Conservation (phyloP, 352 stramenopile genomes). For the Bremia lactucae region DNA sequence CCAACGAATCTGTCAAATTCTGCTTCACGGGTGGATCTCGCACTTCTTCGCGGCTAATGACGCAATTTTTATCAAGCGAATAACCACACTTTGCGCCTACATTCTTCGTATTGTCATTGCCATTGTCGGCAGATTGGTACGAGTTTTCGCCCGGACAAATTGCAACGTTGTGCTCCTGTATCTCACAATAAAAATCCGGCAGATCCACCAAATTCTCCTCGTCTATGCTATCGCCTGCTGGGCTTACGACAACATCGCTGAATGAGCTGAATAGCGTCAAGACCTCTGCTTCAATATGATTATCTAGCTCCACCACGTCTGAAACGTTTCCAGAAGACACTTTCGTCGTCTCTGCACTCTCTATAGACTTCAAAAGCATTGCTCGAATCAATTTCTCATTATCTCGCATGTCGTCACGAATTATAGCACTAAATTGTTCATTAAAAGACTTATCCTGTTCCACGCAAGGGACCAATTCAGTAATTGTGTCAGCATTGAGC, state of each 20-base stretch:
- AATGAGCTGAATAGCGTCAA: slow-evolving; percentile 1
- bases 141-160: neutral
- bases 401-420: slow-evolving; percentile 44
- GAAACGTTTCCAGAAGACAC: slow-evolving; percentile 9
- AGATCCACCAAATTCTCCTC: slow-evolving; percentile 22
- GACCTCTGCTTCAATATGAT: neutral
- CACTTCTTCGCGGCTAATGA: slow-evolving; percentile 2
- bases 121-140: slow-evolving; percentile 1
- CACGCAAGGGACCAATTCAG: slow-evolving; percentile 41
- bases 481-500: slow-evolving; percentile 40
- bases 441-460: slow-evolving; percentile 27
- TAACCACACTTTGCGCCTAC: too few species aligned
- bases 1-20: slow-evolving; percentile 43
- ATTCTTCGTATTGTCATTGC: slow-evolving; percentile 26
- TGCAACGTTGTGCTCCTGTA: slow-evolving; percentile 16
- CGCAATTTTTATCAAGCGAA: slow-evolving; percentile 18
- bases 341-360: slow-evolving; percentile 1
- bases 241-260: neutral
- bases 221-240: slow-evolving; percentile 6
- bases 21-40: slow-evolving; percentile 7
- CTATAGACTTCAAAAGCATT: slow-evolving; percentile 27
- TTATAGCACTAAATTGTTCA: slow-evolving; percentile 37
- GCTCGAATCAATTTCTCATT: too few species aligned
- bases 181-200: slow-evolving; percentile 17
- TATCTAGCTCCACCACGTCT: slow-evolving; percentile 15